Conservation (phyloP, 345 rosid species). For the Punica granatum region DNA sequence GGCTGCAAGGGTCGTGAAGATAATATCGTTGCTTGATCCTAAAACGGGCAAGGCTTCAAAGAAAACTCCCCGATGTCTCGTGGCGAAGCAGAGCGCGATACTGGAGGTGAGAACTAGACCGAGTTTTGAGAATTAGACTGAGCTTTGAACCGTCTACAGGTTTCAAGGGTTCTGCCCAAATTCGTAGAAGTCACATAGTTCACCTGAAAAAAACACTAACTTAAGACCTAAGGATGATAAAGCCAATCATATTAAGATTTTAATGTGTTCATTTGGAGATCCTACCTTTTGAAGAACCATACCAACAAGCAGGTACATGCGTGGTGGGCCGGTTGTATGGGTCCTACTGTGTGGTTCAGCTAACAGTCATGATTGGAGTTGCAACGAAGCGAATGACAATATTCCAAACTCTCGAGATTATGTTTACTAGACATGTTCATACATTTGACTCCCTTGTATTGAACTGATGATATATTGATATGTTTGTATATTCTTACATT, state of each 20-base stretch:
- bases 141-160: neutral
- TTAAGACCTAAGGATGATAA: no score
- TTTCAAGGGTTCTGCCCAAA: no score
- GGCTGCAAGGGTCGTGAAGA: conserved; percentile 63
- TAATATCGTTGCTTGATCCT: conserved; percentile 61
- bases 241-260: no score
- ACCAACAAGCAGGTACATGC: neutral
- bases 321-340: neutral
- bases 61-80: conserved; percentile 74
- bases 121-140: neutral
- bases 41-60: conserved; percentile 80
- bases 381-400: no score
- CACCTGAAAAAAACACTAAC: no score
- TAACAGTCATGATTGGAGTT: neutral
- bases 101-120: conserved; percentile 49
- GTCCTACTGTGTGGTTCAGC: neutral
- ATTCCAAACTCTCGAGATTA: neutral
- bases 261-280: neutral
- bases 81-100: conserved; percentile 69
- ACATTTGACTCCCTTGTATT: neutral
- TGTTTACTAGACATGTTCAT: neutral
- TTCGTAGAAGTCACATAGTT: no score
- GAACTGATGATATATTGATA: conserved; percentile 5
- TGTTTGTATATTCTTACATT: conserved; percentile 4
- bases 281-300: neutral